Conservation (phyloP, 345 rosid species). For the Salix viminalis region DNA sequence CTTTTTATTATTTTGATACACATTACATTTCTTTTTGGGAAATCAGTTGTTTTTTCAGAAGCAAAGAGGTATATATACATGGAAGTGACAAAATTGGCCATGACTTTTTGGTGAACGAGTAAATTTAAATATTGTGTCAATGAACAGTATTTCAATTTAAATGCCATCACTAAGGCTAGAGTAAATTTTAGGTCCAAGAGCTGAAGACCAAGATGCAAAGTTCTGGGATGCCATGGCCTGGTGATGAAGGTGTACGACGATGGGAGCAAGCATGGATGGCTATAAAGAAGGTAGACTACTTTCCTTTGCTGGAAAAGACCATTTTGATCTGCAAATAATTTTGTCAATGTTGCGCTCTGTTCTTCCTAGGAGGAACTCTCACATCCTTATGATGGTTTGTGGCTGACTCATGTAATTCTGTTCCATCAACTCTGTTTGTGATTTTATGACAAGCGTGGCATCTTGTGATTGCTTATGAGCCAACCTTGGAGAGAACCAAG, state of each 20-base stretch:
- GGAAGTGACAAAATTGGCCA: neutral
- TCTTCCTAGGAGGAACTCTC: neutral
- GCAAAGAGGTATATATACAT: neutral
- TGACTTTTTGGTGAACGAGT: neutral
- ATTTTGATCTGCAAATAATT: neutral
- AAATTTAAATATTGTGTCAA: neutral
- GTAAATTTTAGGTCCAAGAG: slow-evolving; percentile 65
- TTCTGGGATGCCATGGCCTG: slow-evolving; percentile 99
- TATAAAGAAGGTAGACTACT: slow-evolving; percentile 70
- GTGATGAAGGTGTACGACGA: slow-evolving; percentile 82
- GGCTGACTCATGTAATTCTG: neutral
- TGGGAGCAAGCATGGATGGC: slow-evolving; percentile 99
- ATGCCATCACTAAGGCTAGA: neutral
- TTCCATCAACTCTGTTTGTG: neutral
- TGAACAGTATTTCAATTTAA: neutral
- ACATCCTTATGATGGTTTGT: neutral
- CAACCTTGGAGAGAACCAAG: neutral
- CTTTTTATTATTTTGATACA: neutral
- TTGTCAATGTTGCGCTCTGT: neutral
- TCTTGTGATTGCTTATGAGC: neutral
- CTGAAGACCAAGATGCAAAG: slow-evolving; percentile 69
- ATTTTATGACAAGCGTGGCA: neutral
- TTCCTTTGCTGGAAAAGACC: neutral
- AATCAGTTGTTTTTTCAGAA: neutral
- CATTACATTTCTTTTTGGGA: neutral